Conservation (phyloP, 768 basidiomycete species). For the Boletus sp. region DNA sequence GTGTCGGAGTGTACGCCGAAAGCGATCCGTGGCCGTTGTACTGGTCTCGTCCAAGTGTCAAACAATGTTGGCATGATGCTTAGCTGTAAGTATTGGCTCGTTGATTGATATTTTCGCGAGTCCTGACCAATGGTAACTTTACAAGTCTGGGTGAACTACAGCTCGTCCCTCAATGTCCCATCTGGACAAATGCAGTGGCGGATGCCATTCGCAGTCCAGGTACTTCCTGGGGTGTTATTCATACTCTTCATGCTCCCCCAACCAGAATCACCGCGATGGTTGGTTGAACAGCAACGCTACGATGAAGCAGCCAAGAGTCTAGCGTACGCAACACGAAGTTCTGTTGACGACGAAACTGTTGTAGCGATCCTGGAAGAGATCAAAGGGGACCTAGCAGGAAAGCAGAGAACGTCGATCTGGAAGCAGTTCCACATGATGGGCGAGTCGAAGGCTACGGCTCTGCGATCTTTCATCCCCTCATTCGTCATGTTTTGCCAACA, state of each 20-base stretch:
- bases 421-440: slow-evolving; percentile 44
- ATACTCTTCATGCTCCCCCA: slow-evolving; percentile 45
- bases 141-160: slow-evolving; percentile 50
- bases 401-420: slow-evolving; percentile 32
- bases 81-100: slow-evolving; percentile 27
- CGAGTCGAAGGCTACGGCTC: slow-evolving; percentile 40
- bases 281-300: slow-evolving; percentile 46
- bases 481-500: slow-evolving; percentile 48
- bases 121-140: slow-evolving; percentile 1
- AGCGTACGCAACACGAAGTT: slow-evolving; percentile 35
- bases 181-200: slow-evolving; percentile 50
- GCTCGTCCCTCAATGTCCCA: slow-evolving; percentile 36
- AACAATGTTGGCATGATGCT: slow-evolving; percentile 36
- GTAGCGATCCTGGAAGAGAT: slow-evolving; percentile 44
- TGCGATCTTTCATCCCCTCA: slow-evolving; percentile 46
- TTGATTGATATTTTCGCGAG: background rate
- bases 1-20: slow-evolving; percentile 51
- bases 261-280: slow-evolving; percentile 58
- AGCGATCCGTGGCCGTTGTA: slow-evolving; percentile 49
- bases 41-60: slow-evolving; percentile 40
- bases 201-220: slow-evolving; percentile 50
- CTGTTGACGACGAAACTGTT: slow-evolving; percentile 36
- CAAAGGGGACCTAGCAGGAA: slow-evolving; percentile 46
- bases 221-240: slow-evolving; percentile 53
- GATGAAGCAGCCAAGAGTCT: slow-evolving; percentile 41